Percentiles rank a stretch among this genome's conserved stretches.
phyloP scores from a whole-genome alignment of 192 early-diverging fungal species.

The Spinellus fusiger region DNA sequence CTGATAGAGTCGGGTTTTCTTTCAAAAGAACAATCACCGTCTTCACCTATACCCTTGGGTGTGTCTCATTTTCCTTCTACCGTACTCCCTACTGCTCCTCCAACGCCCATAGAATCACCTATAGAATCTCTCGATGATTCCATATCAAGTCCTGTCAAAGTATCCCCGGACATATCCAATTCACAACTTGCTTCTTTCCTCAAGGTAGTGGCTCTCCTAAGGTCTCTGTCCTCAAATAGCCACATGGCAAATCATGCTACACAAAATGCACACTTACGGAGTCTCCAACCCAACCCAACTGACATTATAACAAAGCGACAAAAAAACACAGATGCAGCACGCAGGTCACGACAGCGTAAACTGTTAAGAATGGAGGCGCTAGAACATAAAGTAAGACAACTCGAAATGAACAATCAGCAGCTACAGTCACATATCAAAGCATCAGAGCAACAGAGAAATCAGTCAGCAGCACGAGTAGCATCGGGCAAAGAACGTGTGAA shows the following conservation, averaged over 20 bases:
- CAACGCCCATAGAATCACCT: not conserved
- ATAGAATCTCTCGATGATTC: too few species aligned
- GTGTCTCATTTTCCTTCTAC: not conserved
- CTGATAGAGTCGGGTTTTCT: slow-evolving; percentile 34
- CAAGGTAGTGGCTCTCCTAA: not conserved
- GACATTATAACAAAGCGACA: slow-evolving; percentile 19
- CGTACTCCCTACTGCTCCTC: not conserved
- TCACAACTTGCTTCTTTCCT: not conserved
- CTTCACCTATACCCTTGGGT: slow-evolving; percentile 12
- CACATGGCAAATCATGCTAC: not conserved
- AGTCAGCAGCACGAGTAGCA: slow-evolving; percentile 2
- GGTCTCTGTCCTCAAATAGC: not conserved
- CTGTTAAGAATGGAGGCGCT: slow-evolving; percentile 10
- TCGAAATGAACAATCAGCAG: slow-evolving; percentile 7
- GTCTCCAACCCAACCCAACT: not conserved
- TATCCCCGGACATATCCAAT: not conserved
- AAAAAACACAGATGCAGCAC: slow-evolving; percentile 20
- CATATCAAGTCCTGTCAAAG: not conserved
- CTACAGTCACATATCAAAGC: slow-evolving; percentile 6
- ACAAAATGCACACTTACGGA: not conserved
- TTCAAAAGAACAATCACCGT: not conserved
- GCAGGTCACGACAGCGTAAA: slow-evolving; percentile 19
- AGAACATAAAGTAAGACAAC: slow-evolving; percentile 10
- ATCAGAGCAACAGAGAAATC: slow-evolving; percentile 4
- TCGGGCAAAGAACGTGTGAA: not conserved